phyloP scores from a whole-genome alignment of 2,329 filamentous ascomycete species.

The Tolypocladium ovalisporum region DNA sequence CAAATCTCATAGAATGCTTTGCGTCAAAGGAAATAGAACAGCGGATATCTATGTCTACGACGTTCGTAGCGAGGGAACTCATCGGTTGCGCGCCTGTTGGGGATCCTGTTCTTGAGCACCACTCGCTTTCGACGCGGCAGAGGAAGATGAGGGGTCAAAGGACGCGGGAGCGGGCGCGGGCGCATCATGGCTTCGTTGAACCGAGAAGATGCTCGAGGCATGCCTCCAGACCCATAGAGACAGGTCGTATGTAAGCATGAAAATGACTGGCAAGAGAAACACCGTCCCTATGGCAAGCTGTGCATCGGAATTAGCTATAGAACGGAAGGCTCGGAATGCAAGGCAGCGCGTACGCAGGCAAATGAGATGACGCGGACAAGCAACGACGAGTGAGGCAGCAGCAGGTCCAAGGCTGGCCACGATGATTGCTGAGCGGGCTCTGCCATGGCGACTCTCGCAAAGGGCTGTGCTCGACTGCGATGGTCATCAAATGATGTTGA shows the following conservation, averaged over 20 bases:
- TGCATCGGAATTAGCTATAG: constrained; percentile 2
- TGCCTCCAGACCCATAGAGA: constrained; percentile 42
- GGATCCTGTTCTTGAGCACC: background rate
- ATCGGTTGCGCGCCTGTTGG: constrained; percentile 4
- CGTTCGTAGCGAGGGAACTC: background rate
- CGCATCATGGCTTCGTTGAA: background rate
- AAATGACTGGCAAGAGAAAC: constrained; percentile 33
- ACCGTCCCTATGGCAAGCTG: constrained; percentile 34
- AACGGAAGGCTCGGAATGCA: background rate
- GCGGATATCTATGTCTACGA: background rate
- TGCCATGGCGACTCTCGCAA: constrained; percentile 13
- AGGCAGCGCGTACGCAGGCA: constrained; percentile 21
- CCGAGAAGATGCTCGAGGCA: constrained; percentile 10
- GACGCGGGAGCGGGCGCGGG: background rate
- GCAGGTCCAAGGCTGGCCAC: constrained; percentile 13
- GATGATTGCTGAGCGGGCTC: constrained; percentile 10
- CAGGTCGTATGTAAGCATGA: constrained; percentile 40
- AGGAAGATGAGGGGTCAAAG: background rate
- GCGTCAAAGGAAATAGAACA: constrained; percentile 9
- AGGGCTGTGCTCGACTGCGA: background rate
- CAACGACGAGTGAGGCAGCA: constrained; percentile 18
- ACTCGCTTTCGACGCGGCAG: background rate
- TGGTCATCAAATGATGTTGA: background rate
- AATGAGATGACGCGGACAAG: constrained; percentile 25
- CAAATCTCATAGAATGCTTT: constrained; percentile 40